These are phyloP conservation scores for Umbelopsis sp. DNA, from an alignment of 192 early-diverging fungal species.

Conservation along the genomic window DNA sequence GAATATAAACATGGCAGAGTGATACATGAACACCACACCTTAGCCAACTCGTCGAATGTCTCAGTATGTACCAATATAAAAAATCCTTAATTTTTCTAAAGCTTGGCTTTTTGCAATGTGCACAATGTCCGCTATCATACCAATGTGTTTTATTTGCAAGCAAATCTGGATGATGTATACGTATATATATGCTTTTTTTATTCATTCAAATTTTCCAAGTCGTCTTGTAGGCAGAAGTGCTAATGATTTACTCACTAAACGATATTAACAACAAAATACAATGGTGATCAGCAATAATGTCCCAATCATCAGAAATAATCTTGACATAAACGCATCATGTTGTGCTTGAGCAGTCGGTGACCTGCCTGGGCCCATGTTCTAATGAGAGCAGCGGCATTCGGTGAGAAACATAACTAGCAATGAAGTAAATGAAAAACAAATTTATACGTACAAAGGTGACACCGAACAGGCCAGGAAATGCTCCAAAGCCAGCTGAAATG, in stretches of 20 bases:
- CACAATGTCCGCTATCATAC: too few relatives aligned
- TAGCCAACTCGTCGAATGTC: too few relatives aligned
- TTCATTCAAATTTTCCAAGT: too few relatives aligned
- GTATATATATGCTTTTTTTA: too few relatives aligned
- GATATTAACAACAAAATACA: conserved; percentile 61
- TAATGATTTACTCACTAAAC: conserved; percentile 28
- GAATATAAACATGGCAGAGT: too few relatives aligned
- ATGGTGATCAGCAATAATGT: conserved; percentile 78
- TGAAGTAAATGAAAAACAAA: background rate
- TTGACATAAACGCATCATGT: conserved; percentile 81
- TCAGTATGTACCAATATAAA: too few relatives aligned
- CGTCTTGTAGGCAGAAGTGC: background rate
- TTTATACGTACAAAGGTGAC: conserved; percentile 52
- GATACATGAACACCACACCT: too few relatives aligned
- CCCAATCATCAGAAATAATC: conserved; percentile 82
- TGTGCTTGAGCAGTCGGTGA: conserved; percentile 45
- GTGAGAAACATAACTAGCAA: background rate
- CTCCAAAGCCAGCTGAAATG: conserved; percentile 69
- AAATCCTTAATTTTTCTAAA: too few relatives aligned
- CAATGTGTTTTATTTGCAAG: too few relatives aligned
- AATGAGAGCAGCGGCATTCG: background rate
- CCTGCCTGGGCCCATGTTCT: conserved; percentile 32
- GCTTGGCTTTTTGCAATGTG: too few relatives aligned
- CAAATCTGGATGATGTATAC: too few relatives aligned
- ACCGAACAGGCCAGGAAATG: conserved; percentile 74